Percentiles rank a stretch among this genome's conserved stretches.
phyloP scores from a whole-genome alignment of 73 alveolate genomes.

The Symbiodinium natans region DNA sequence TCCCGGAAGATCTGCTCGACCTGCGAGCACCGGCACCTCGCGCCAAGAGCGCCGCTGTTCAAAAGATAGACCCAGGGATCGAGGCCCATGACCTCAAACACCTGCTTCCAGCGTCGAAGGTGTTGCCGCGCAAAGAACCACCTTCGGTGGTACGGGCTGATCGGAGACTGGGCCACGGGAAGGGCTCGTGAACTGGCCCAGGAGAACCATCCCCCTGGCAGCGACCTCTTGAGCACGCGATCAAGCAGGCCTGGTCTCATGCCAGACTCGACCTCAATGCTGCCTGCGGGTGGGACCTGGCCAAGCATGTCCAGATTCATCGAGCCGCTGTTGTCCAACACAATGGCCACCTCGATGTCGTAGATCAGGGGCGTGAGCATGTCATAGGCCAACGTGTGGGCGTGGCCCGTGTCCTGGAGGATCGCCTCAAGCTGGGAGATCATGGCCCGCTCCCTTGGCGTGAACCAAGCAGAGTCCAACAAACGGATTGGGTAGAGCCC shows the following conservation, averaged over 20 bases:
- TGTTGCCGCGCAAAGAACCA: constrained; percentile 83
- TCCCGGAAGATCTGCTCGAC: neutral
- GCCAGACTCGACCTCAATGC: neutral
- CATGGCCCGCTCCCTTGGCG: constrained; percentile 20
- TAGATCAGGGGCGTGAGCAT: constrained; percentile 61
- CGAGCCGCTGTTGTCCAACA: constrained; percentile 65
- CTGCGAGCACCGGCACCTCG: neutral
- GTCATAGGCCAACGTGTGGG: constrained; percentile 59
- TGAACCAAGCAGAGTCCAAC: constrained; percentile 65
- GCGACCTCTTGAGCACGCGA: neutral
- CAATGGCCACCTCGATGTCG: constrained; percentile 35
- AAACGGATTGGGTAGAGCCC: constrained; percentile 37
- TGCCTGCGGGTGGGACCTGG: neutral
- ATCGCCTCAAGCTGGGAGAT: constrained; percentile 6
- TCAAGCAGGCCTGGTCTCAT: neutral
- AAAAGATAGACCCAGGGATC: neutral
- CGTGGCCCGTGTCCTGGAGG: constrained; percentile 66
- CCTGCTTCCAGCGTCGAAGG: constrained; percentile 36
- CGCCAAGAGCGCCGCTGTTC: neutral
- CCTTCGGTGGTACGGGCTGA: constrained; percentile 1
- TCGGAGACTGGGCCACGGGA: neutral
- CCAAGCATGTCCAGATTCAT: constrained; percentile 77
- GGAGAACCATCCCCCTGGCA: constrained; percentile 70
- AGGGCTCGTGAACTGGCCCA: too few relatives aligned
- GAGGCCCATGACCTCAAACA: neutral